Conservation (phyloP, 192 early-diverging fungal genomes). For the Backusella morwellensis region DNA sequence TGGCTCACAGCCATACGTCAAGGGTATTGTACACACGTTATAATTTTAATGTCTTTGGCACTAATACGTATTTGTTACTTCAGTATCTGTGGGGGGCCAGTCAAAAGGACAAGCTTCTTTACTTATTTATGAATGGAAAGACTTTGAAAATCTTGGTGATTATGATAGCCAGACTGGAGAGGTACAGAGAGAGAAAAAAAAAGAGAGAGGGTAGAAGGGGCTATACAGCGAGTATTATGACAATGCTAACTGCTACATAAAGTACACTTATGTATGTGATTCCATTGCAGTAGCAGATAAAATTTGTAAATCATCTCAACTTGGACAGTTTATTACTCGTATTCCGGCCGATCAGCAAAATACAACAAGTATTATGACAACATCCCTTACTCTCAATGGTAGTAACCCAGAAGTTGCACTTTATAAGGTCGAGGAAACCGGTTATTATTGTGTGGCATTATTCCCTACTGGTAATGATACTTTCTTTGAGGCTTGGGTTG, state of each 20-base stretch:
- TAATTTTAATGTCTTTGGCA: neutral
- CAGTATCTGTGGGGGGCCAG: conserved; percentile 24
- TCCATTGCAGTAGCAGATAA: conserved; percentile 48
- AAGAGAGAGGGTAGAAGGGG: neutral
- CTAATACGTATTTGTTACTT: neutral
- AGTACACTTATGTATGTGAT: conserved; percentile 49
- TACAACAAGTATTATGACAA: conserved; percentile 31
- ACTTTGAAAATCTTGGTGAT: conserved; percentile 41
- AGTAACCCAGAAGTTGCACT: conserved; percentile 44
- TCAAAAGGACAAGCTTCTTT: conserved; percentile 42
- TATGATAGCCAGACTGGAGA: conserved; percentile 15
- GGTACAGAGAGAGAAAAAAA: conserved; percentile 7
- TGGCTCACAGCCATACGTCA: conserved; percentile 35
- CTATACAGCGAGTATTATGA: neutral
- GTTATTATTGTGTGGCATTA: conserved; percentile 80
- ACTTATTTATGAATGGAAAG: conserved; percentile 47
- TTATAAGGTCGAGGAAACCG: conserved; percentile 73
- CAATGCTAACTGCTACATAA: neutral
- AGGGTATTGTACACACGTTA: conserved; percentile 21
- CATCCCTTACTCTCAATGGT: conserved; percentile 29
- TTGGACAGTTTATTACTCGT: conserved; percentile 57
- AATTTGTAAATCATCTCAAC: conserved; percentile 48
- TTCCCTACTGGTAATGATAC: conserved; percentile 30
- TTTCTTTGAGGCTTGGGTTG: conserved; percentile 53
- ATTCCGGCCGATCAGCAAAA: conserved; percentile 35